Evolutionary conservation across 148 eudicot species (phyloP), one percentile per base, ranked within the genome.

Genomic region (Camellia granthamiana): DNA sequence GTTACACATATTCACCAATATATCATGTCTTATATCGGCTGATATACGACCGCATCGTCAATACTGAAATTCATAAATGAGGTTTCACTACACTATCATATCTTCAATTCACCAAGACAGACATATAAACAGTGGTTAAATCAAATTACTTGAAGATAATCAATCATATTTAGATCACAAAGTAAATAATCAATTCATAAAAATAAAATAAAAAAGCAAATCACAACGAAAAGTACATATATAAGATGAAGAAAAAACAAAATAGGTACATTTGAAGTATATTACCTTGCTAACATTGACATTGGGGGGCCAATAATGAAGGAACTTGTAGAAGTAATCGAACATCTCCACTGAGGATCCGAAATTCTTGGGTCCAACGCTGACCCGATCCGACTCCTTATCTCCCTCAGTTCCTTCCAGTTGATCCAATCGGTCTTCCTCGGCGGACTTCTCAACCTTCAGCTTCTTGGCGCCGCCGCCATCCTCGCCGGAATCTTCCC

Each of bases 281-380:
- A 15, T 42, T 90, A 95, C 98, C 97, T 91, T 88, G 76, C 93
- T 95, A 43, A 89, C 72, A 72, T 79, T 83, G 46, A 93, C 16
- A 84, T 90, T 87, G 1, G 89, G 77, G 8, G 93, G 82, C 97
- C 99, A 95, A 46, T 75, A 69, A 79, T 92, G 99, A 54, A 95
- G 85, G 6, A 92, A 73, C 87, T 88, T 90, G 77, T 72, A 88
- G 62, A 93, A 92, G 72, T 92, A 95, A 88, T 93, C 91, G 72
- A 88, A 95, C 92, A 95, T 90, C 80, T 90, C 97, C 47, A 87
- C 76, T 12, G 93, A 84, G 94, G 70, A 3, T 42, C 1, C 86
- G 66, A 95, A 95, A 0, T 60, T 86, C 81, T 90, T 93, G 7
- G 91, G 94, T 0, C 97, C 97, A 6, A 93, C 47, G 30, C 7